phyloP scores from a whole-genome alignment of 2,329 filamentous ascomycete genomes.

The Aspergillus eucalypticola region DNA sequence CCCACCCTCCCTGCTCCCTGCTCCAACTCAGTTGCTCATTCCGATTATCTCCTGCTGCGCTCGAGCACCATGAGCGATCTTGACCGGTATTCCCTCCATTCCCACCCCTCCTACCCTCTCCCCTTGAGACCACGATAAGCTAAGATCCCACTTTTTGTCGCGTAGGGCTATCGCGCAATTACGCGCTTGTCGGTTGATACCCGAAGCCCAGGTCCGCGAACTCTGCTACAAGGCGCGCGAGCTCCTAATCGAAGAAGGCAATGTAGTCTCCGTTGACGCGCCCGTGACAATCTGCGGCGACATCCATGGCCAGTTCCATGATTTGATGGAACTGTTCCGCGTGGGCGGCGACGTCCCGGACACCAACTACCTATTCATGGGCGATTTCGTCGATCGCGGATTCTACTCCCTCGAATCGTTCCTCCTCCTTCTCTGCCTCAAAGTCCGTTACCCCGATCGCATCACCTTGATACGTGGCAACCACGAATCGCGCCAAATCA shows the following conservation, averaged over 20 bases:
- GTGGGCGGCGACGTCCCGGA: slow-evolving; percentile 93
- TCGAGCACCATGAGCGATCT: slow-evolving; percentile 77
- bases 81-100: slow-evolving; percentile 66
- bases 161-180: slow-evolving; percentile 88
- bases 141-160: slow-evolving; percentile 11
- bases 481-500: slow-evolving; percentile 95
- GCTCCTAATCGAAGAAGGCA: slow-evolving; percentile 94
- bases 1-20: slow-evolving; percentile 16
- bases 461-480: slow-evolving; percentile 96
- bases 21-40: slow-evolving; percentile 9
- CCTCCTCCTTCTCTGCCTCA: slow-evolving; percentile 89
- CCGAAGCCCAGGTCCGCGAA: slow-evolving; percentile 91
- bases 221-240: slow-evolving; percentile 96
- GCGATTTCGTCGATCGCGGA: slow-evolving; percentile 95
- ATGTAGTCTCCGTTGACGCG: slow-evolving; percentile 92
- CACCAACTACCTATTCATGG: slow-evolving; percentile 97
- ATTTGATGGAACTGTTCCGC: slow-evolving; percentile 93
- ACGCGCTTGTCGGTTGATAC: slow-evolving; percentile 92
- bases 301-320: slow-evolving; percentile 95
- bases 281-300: slow-evolving; percentile 97
- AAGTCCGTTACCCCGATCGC: slow-evolving; percentile 94
- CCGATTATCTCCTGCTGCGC: slow-evolving; percentile 9
- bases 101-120: background rate
- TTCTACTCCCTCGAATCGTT: slow-evolving; percentile 99
- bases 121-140: background rate